Evolutionary conservation across 2,329 filamentous ascomycete genomes (phyloP), one percentile per base, ranked within the genome.

Genomic region (Paraphaeosphaeria minitans): DNA sequence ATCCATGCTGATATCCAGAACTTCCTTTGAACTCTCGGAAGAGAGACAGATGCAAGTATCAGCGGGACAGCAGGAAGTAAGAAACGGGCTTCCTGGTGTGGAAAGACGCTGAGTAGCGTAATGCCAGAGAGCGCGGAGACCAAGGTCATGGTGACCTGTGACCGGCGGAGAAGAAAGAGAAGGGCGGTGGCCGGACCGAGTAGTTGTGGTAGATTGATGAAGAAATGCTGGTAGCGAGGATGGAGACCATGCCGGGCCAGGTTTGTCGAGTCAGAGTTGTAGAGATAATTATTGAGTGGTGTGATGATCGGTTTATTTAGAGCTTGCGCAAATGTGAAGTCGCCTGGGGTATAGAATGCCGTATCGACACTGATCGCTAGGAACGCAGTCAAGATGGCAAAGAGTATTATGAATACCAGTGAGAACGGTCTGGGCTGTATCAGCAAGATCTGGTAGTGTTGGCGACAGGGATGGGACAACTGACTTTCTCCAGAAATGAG

Each of bases 311-410:
- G 77, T 31, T 84, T 81, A 29, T 78, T 78, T 66, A 90, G 79
- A 31, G 94, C 77, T 61, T 88, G 84, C 21, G 82, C 80, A 82
- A 90, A 88, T 39, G 84, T 84, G 58, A 91, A 83, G 54, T 87
- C 83, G 58, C 84, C 82, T 70, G 77, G 61, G 64, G 77, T 72
- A 73, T 97, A 97, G 75, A 96, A 97, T 47, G 87, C 84, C 3
- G 94, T 98, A 77, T 99, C 95, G 57, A 92, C 83, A 57, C 86
- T 85, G 66, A 97, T 85, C 42, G 93, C 94, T 63, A 94, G 76
- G 57, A 87, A 82, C 48, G 87, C 82, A 52, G 92, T 93, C 51
- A 88, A 74, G 37, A 89, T 74, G 33, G 86, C 91, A 61, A 89
- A 89, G 55, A 85, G 70, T 55, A 86, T 73, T 67, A 95, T 83